Evolutionary conservation across 306 rosid genomes (phyloP).

Genomic region (Trifolium dubium): DNA sequence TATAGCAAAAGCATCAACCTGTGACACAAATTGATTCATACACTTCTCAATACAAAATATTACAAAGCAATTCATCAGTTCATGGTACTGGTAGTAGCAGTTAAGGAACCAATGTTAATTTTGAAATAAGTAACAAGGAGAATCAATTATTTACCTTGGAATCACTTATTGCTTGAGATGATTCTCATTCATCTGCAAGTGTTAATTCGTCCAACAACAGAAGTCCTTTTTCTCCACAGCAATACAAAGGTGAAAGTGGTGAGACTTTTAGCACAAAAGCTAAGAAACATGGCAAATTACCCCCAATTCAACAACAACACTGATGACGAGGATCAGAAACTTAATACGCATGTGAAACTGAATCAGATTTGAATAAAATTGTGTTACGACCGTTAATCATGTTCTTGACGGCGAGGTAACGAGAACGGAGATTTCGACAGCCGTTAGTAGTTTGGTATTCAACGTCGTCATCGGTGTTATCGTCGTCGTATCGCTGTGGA

Average conservation of each 20-base stretch:
- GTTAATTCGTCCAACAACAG: constrained; percentile 54
- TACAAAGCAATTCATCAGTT: too few relatives aligned
- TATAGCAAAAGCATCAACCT: constrained; percentile 61
- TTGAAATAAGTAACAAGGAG: constrained; percentile 56
- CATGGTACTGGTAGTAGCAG: constrained; percentile 52
- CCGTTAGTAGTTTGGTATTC: constrained; percentile 20
- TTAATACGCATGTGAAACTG: background rate
- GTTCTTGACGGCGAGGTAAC: constrained; percentile 38
- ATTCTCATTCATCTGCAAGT: constrained; percentile 81
- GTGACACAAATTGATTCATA: constrained; percentile 52
- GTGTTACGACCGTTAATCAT: constrained; percentile 40
- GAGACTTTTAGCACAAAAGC: too few relatives aligned
- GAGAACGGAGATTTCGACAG: constrained; percentile 47
- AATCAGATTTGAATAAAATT: background rate
- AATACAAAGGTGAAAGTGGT: too few relatives aligned
- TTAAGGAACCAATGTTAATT: constrained; percentile 67
- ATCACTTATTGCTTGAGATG: constrained; percentile 68
- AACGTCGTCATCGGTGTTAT: background rate
- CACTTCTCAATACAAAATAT: too few relatives aligned
- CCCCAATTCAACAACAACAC: too few relatives aligned
- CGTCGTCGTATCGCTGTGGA: too few relatives aligned
- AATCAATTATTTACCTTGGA: constrained; percentile 71
- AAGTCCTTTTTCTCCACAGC: constrained; percentile 75
- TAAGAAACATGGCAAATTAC: too few relatives aligned
- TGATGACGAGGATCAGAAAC: background rate